Evolutionary conservation across 179 eudicot genomes (phyloP), one percentile per base, ranked within the genome.

Genomic region (Camellia oleifera): DNA sequence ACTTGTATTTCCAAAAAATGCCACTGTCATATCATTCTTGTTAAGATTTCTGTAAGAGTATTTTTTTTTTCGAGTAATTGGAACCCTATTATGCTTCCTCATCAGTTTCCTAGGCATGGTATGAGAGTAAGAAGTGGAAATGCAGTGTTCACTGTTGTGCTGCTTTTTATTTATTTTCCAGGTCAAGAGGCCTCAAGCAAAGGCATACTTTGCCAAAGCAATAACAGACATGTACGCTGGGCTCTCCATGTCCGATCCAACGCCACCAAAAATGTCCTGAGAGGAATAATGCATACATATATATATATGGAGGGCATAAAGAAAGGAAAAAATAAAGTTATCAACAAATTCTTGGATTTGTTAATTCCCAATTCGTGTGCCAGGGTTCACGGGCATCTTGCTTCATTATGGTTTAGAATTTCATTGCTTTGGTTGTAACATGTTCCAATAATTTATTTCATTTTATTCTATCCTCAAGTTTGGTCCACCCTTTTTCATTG

Each of bases 171-270:
- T n/a, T 87, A 61, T 40, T 32, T 32, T 23, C 67, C 90, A 96
- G 99, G 61, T 96, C 67, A 96, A 96, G 87, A 90, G 99, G 84
- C 97, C 99, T 79, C 99, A 94, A 86, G 99, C 99, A n/a, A 94
- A 91, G 85, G 92, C 84, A 56, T 96, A 96, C 87, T 96, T 91
- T 78, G 93, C 93, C 77, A 88, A 88, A 81, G 99, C 87, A 76
- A 96, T 96, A 80, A 78, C 88, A 53, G 90, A 89, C 74, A 94
- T 96, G 99, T 96, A 96, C 53, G 85, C 91, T 0, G 90, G 87
- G 82, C 88, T 96, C n/a, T 85, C 97, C 11, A 83, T 85, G 81
- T 81, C 84, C 2, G 96, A 96, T 77, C 92, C 94, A 32, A 68
- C 83, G 4, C 87, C 83, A 18, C 83, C 83, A 15, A 91, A 87